Evolutionary conservation across 1,284 basidiomycete species (phyloP).

Genomic region (Dichomitus squalens): DNA sequence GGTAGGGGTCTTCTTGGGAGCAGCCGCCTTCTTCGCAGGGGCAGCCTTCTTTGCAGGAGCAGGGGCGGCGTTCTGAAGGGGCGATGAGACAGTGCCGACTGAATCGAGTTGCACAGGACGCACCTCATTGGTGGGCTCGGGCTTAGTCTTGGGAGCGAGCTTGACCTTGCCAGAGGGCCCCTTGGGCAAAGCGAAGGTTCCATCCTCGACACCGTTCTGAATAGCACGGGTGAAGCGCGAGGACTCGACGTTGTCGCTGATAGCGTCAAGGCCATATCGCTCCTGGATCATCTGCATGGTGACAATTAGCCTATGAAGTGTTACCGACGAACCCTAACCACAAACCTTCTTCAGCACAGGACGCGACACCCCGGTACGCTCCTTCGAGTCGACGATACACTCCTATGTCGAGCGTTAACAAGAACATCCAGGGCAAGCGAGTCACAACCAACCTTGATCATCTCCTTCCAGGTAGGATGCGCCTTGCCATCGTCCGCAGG

Average conservation of each 20-base stretch:
- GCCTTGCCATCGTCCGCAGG: constrained; percentile 33
- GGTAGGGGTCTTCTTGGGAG: constrained; percentile 30
- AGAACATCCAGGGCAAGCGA: background rate
- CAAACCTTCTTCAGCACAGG: constrained; percentile 85
- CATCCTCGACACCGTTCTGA: constrained; percentile 76
- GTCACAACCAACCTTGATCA: constrained; percentile 66
- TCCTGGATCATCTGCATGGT: constrained; percentile 67
- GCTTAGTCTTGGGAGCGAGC: constrained; percentile 51
- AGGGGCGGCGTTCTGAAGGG: constrained; percentile 17
- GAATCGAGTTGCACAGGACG: constrained; percentile 12
- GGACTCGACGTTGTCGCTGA: constrained; percentile 45
- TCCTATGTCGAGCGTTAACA: constrained; percentile 50
- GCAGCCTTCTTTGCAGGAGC: constrained; percentile 16
- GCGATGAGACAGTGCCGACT: background rate
- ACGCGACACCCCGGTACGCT: constrained; percentile 85
- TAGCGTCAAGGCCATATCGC: constrained; percentile 74
- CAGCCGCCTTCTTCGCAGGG: constrained; percentile 19
- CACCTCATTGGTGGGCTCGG: constrained; percentile 65
- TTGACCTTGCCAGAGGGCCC: constrained; percentile 52
- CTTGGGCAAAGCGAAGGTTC: constrained; percentile 84
- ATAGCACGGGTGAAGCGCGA: constrained; percentile 85
- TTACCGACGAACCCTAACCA: constrained; percentile 3
- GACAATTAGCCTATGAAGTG: background rate
- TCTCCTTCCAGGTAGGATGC: constrained; percentile 76
- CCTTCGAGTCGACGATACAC: constrained; percentile 75